Evolutionary conservation across 257 asterid species (phyloP).

Genomic region (Gentiana dahurica): DNA sequence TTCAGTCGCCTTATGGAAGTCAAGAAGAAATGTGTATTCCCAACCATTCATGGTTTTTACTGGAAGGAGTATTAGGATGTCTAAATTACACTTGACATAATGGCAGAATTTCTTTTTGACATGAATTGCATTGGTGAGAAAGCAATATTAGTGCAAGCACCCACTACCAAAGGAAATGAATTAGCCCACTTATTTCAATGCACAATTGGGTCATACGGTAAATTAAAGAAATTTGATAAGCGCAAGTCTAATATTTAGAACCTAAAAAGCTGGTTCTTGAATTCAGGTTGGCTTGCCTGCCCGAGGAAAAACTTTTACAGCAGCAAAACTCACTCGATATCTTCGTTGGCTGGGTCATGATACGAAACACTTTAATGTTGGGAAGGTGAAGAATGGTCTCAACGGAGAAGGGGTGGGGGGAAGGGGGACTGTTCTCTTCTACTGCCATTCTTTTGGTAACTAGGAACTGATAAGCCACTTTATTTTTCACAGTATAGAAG

Average conservation of each 20-base stretch:
- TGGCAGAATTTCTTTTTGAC: no score
- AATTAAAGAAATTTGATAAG: neutral
- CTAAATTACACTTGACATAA: no score
- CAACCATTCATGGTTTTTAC: no score
- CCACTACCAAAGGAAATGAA: no score
- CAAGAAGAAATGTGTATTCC: neutral
- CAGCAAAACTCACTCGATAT: constrained; percentile 97
- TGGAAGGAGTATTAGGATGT: no score
- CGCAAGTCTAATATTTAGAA: no score
- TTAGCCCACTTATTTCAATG: no score
- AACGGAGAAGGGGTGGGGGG: neutral
- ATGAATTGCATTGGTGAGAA: no score
- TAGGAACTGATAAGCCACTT: constrained; percentile 5
- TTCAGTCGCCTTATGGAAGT: neutral
- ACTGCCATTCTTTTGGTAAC: constrained; percentile 1
- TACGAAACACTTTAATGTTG: constrained; percentile 98
- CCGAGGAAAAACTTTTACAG: constrained; percentile 97
- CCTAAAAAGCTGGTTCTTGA: neutral
- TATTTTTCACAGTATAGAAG: constrained; percentile 77
- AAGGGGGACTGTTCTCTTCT: constrained; percentile 12
- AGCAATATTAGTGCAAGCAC: no score
- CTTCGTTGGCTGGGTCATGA: constrained; percentile 99
- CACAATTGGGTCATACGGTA: no score
- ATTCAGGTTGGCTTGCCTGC: constrained; percentile 97
- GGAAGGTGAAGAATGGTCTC: constrained; percentile 50